A percentile compares a stretch with the other conserved stretches of the same genome.
phyloP scores from a whole-genome alignment of 1,284 basidiomycete genomes.

The Xerocomus minutiporus region DNA sequence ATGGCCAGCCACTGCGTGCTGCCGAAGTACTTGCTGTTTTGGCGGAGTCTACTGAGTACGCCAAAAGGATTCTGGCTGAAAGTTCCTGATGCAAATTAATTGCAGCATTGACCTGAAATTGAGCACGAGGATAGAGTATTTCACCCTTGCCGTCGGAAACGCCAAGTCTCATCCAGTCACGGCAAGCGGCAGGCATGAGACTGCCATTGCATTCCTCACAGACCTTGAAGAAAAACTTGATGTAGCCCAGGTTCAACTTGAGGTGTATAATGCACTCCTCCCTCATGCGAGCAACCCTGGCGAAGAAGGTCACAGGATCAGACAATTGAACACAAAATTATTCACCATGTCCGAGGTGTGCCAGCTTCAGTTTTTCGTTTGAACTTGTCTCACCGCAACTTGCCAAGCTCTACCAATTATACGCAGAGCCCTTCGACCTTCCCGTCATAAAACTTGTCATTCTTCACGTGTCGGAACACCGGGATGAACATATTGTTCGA shows the following conservation, averaged over 20 bases:
- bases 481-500: slow-evolving; percentile 75
- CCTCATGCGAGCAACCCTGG: slow-evolving; percentile 57
- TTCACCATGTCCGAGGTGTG: slow-evolving; percentile 70
- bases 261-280: slow-evolving; percentile 68
- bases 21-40: slow-evolving; percentile 84
- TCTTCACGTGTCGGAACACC: slow-evolving; percentile 89
- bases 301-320: slow-evolving; percentile 54
- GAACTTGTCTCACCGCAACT: slow-evolving; percentile 9
- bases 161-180: slow-evolving; percentile 90
- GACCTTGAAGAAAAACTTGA: slow-evolving; percentile 96
- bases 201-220: slow-evolving; percentile 85
- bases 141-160: slow-evolving; percentile 91
- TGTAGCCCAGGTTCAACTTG: slow-evolving; percentile 93
- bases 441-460: slow-evolving; percentile 86
- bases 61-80: neutral
- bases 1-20: slow-evolving; percentile 79
- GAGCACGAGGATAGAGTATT: slow-evolving; percentile 76
- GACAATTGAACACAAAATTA: slow-evolving; percentile 49
- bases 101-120: slow-evolving; percentile 66
- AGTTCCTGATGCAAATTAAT: slow-evolving; percentile 1
- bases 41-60: slow-evolving; percentile 83
- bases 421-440: slow-evolving; percentile 84
- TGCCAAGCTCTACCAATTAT: slow-evolving; percentile 78
- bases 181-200: slow-evolving; percentile 70
- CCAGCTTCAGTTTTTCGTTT: slow-evolving; percentile 1